Conservation (phyloP, 2,329 filamentous ascomycete species). For the Xenoacremonium recifei region DNA sequence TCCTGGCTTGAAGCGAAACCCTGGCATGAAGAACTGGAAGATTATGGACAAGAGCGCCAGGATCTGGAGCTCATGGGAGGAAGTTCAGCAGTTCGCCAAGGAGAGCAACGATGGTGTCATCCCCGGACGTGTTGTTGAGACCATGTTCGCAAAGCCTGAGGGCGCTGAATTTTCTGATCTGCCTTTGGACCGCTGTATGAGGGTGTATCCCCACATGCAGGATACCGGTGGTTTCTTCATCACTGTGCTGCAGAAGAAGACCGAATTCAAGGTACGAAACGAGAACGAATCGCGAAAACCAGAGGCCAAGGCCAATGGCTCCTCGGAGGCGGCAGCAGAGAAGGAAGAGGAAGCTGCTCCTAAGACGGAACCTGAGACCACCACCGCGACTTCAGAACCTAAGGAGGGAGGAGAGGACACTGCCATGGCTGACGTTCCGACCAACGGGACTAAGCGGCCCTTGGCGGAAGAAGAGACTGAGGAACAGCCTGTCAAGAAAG, state of each 20-base stretch:
- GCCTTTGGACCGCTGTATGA: constrained; percentile 85
- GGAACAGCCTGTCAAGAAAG: constrained; percentile 46
- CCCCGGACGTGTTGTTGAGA: constrained; percentile 70
- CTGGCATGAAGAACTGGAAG: constrained; percentile 80
- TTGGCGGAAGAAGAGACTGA: constrained; percentile 34
- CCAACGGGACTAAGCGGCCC: constrained; percentile 34
- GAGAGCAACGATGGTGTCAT: constrained; percentile 51
- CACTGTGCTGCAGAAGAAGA: constrained; percentile 86
- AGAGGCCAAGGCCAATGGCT: constrained; percentile 13
- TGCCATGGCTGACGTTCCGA: constrained; percentile 28
- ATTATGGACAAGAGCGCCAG: constrained; percentile 84
- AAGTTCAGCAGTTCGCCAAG: constrained; percentile 70
- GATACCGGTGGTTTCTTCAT: constrained; percentile 99
- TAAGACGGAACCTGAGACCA: constrained; percentile 28
- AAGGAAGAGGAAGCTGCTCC: constrained; percentile 32
- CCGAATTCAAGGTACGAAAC: constrained; percentile 76
- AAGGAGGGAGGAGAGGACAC: constrained; percentile 30
- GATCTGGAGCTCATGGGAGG: constrained; percentile 78
- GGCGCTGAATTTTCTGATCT: constrained; percentile 57
- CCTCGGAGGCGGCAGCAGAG: constrained; percentile 10
- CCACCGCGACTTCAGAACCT: neutral
- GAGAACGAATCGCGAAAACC: constrained; percentile 55
- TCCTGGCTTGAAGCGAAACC: constrained; percentile 70
- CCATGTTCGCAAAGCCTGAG: constrained; percentile 75
- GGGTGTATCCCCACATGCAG: constrained; percentile 92